phyloP scores from a whole-genome alignment of 2,329 filamentous ascomycete species.

The Cadophora luteo-olivacea region DNA sequence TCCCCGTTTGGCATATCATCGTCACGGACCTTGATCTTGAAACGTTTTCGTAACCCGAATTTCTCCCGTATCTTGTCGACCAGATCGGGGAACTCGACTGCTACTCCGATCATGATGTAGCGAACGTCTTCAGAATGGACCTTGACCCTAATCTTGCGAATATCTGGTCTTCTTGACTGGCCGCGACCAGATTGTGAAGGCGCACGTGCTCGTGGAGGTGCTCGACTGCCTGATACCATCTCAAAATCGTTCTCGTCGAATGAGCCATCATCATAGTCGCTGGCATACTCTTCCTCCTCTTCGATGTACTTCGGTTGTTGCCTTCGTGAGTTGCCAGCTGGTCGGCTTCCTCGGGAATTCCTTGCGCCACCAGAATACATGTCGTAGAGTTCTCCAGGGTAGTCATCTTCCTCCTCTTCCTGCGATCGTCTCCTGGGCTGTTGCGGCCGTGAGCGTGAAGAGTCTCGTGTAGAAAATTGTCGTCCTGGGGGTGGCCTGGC shows the following conservation, averaged over 20 bases:
- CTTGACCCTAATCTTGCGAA: conserved; percentile 86
- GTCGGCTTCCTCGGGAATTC: conserved; percentile 48
- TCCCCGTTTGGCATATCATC: conserved; percentile 80
- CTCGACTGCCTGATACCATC: conserved; percentile 68
- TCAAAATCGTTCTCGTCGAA: conserved; percentile 83
- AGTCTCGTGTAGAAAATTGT: conserved; percentile 44
- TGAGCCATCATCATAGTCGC: conserved; percentile 72
- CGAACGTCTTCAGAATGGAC: conserved; percentile 90
- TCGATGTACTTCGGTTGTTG: conserved; percentile 72
- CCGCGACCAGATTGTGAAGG: conserved; percentile 50
- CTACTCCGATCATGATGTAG: conserved; percentile 84
- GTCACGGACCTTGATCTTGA: conserved; percentile 89
- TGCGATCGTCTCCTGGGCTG: conserved; percentile 39
- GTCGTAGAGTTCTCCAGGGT: conserved; percentile 67
- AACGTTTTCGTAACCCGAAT: conserved; percentile 76
- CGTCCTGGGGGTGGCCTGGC: conserved; percentile 51
- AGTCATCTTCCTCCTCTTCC: conserved; percentile 62
- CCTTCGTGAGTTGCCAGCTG: conserved; percentile 48
- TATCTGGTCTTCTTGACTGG: conserved; percentile 66
- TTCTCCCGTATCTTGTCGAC: conserved; percentile 84
- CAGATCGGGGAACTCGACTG: conserved; percentile 78
- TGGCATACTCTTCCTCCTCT: conserved; percentile 80
- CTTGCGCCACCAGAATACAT: conserved; percentile 56
- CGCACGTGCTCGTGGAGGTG: conserved; percentile 49
- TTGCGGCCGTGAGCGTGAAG: conserved; percentile 36